Percentiles rank a stretch among this genome's conserved stretches.
Conservation (phyloP, 306 rosid genomes). For the Lupinus albus region DNA sequence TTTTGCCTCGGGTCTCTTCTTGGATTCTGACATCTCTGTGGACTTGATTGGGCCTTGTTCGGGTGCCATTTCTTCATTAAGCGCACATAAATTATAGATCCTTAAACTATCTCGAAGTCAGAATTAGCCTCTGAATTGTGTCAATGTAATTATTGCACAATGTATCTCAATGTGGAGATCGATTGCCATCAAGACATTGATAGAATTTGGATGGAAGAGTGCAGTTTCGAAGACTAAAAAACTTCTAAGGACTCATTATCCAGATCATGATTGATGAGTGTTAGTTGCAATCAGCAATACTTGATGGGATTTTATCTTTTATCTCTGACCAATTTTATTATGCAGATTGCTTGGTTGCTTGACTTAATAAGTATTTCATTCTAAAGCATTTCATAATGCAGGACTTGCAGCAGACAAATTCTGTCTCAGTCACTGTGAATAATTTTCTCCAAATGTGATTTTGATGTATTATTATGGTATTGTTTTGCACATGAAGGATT, state of each 20-base stretch:
- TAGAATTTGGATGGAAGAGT: not conserved
- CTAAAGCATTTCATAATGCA: slow-evolving; percentile 47
- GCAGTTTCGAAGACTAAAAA: not conserved
- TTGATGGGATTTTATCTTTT: slow-evolving; percentile 6
- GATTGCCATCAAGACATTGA: not conserved
- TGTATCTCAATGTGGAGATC: not conserved
- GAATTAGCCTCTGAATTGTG: too few species aligned
- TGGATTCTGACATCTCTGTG: too few species aligned
- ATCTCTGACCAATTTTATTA: slow-evolving; percentile 7
- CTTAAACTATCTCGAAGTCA: not conserved
- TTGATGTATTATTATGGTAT: slow-evolving; percentile 19
- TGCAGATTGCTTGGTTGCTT: slow-evolving; percentile 12
- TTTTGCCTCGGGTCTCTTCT: too few species aligned
- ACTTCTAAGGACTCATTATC: not conserved
- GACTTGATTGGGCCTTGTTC: too few species aligned
- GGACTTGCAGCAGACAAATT: slow-evolving; percentile 95
- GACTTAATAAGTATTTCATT: slow-evolving; percentile 24
- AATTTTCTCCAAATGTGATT: slow-evolving; percentile 94
- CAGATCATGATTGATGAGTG: not conserved
- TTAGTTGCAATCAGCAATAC: slow-evolving; percentile 10
- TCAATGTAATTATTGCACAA: too few species aligned
- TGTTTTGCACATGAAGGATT: slow-evolving; percentile 31
- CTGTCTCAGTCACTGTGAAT: slow-evolving; percentile 88
- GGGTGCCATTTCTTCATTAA: too few species aligned
- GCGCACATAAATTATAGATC: too few species aligned